Evolutionary conservation across 495 filamentous ascomycete genomes (phyloP).

Genomic region (Penicillium atrosanguineum): DNA sequence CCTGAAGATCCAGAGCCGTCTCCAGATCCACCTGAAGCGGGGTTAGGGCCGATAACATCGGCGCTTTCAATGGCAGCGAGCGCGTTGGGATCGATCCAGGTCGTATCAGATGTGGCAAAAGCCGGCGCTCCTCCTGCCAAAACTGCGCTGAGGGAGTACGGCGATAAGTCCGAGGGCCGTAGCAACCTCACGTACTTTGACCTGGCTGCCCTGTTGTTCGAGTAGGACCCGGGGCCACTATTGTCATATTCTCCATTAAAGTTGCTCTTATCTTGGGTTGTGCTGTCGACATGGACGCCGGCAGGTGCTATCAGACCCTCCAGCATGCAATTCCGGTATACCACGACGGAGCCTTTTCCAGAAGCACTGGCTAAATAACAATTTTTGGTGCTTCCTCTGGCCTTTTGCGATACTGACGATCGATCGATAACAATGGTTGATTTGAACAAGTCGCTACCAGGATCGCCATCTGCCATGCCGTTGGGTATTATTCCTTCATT

Average conservation of each 20-base stretch:
- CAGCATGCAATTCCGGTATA: slow-evolving; percentile 4
- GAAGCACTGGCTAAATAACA: slow-evolving; percentile 4
- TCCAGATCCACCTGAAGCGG: background rate
- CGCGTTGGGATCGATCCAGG: slow-evolving; percentile 7
- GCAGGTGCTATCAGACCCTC: slow-evolving; percentile 1
- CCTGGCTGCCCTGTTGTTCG: slow-evolving; percentile 6
- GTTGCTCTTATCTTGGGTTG: slow-evolving; percentile 6
- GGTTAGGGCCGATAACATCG: background rate
- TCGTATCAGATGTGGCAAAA: slow-evolving; percentile 5
- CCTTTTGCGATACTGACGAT: background rate
- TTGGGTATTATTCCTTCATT: background rate
- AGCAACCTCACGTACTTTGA: slow-evolving; percentile 2
- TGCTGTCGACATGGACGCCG: slow-evolving; percentile 8
- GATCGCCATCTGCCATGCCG: background rate
- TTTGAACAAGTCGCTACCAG: background rate
- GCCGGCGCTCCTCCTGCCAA: slow-evolving; percentile 1
- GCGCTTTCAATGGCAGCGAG: slow-evolving; percentile 7
- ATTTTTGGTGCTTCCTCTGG: background rate
- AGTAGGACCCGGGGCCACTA: slow-evolving; percentile 6
- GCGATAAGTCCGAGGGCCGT: background rate
- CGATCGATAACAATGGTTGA: slow-evolving; percentile 10
- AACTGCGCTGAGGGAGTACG: background rate
- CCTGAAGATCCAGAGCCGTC: slow-evolving; percentile 1
- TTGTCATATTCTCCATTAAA: slow-evolving; percentile 11
- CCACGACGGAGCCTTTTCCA: slow-evolving; percentile 5